Percentiles rank a stretch among this genome's conserved stretches.
These are phyloP conservation scores for Globisporangium paroecandrum DNA, from an alignment of 352 stramenopile species.

Conservation along the genomic window DNA sequence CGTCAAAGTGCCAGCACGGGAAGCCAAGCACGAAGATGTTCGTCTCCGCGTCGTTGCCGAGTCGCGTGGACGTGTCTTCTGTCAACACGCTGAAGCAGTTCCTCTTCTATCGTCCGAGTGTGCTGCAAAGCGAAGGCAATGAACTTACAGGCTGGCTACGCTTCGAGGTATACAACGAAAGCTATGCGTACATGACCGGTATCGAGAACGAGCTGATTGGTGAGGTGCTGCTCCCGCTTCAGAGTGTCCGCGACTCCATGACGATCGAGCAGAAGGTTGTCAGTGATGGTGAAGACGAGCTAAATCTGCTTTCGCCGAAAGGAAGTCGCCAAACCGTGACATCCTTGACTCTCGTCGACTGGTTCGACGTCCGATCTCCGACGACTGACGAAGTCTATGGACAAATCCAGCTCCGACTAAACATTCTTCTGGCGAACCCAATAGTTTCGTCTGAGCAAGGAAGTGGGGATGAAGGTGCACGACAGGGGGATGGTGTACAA, in stretches of 20 bases:
- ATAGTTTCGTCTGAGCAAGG: conserved; percentile 7
- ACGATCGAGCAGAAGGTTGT: conserved; percentile 54
- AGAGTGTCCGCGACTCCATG: conserved; percentile 66
- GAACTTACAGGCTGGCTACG: conserved; percentile 61
- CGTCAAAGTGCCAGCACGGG: conserved; percentile 56
- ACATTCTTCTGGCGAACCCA: conserved; percentile 66
- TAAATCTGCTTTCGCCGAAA: not conserved
- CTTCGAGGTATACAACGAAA: conserved; percentile 75
- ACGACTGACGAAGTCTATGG: conserved; percentile 57
- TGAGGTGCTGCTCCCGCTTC: conserved; percentile 66
- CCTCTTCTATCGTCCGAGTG: conserved; percentile 60
- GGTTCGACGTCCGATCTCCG: conserved; percentile 69
- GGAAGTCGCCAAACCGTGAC: conserved; percentile 40
- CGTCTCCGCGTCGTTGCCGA: conserved; percentile 50
- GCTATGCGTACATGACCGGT: conserved; percentile 74
- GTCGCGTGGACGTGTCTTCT: conserved; percentile 52
- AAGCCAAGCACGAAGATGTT: conserved; percentile 62
- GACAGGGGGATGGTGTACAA: conserved; percentile 13
- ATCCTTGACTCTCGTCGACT: conserved; percentile 70
- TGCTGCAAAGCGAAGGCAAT: conserved; percentile 22
- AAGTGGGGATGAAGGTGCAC: conserved; percentile 20
- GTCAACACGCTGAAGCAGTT: conserved; percentile 79
- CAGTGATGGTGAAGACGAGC: conserved; percentile 15
- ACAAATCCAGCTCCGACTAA: conserved; percentile 71
- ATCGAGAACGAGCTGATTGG: conserved; percentile 72